Evolutionary conservation across 345 rosid species (phyloP), one percentile per base, ranked within the genome.

Genomic region (Corchorus olitorius): DNA sequence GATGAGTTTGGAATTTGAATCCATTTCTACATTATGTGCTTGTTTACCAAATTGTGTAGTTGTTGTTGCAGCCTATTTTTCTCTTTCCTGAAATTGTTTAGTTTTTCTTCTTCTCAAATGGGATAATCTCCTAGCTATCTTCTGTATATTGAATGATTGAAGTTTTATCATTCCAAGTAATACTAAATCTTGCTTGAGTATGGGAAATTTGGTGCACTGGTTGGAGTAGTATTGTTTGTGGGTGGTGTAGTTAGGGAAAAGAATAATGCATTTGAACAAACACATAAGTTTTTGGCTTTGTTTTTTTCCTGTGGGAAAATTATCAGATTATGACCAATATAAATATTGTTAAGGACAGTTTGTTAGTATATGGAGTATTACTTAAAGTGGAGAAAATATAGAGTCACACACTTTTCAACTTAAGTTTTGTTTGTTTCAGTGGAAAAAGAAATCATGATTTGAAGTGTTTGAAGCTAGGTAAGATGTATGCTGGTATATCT

Each of bases 381-480:
- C 55, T 54, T 41, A 10, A 54, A 54, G 11, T 65, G 72, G 49
- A 53, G 78, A 33, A 60, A 56, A 45, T 58, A 43, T 46, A 22
- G 16, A n/a, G 41, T 3, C 48, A 34, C 8, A 9, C 17, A 48
- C 22, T 74, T 19, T 48, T n/a, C 27, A 2, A 10, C 77, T 62
- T 61, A 48, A 4, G 16, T 48, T 61, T 49, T 43, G 76, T 71
- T 48, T 64, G 55, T 49, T 72, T 17, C 43, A 62, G 64, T 49
- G 58, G 50, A 15, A n/a, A 79, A 33, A 3, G 19, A 52, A 74
- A 62, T 45, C 35, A 52, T 68, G 48, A 37, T 48, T 48, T 50
- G 61, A 65, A 75, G 68, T 61, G 16, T 39, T 43, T 53, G 4
- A 34, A 68, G 68, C 69, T 64, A 46, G 77, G 79, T 73, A 70